A percentile compares a stretch with the other conserved stretches of the same genome.
Evolutionary conservation across 352 stramenopile genomes (phyloP).

Genomic region (Globisporangium heterothallicum): DNA sequence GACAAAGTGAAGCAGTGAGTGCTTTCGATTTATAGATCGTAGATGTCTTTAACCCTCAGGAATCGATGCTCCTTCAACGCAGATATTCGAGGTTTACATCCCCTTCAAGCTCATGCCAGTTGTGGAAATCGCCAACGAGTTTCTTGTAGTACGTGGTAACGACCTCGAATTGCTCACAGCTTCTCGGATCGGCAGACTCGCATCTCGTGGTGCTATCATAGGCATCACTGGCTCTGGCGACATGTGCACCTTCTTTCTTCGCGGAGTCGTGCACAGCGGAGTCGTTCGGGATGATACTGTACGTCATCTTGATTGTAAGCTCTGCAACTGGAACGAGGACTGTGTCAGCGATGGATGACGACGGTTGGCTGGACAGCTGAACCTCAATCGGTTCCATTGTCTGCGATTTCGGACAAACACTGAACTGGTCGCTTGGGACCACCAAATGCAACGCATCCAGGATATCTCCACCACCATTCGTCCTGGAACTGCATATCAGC

Average conservation of each 20-base stretch:
- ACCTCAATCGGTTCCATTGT: conserved; percentile 41
- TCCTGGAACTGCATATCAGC: conserved; percentile 57
- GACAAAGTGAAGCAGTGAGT: not conserved
- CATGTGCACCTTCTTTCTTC: too few relatives aligned
- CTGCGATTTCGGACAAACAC: conserved; percentile 42
- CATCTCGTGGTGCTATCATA: not conserved
- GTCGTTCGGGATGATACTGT: conserved; percentile 27
- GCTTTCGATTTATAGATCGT: not conserved
- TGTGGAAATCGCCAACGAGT: conserved; percentile 5
- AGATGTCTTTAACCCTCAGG: not conserved
- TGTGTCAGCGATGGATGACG: not conserved
- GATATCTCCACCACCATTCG: conserved; percentile 60
- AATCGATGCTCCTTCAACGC: not conserved
- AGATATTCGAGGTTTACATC: conserved; percentile 2
- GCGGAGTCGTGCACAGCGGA: conserved; percentile 9
- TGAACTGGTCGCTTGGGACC: conserved; percentile 38
- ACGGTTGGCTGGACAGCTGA: conserved; percentile 11
- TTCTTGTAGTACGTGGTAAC: conserved; percentile 5
- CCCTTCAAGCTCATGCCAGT: conserved; percentile 7
- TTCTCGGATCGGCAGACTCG: not conserved
- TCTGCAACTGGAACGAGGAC: conserved; percentile 8
- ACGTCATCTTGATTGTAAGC: conserved; percentile 39
- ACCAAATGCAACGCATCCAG: conserved; percentile 54
- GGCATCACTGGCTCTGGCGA: too few relatives aligned
- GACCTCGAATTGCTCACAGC: conserved; percentile 1